A percentile compares a stretch with the other conserved stretches of the same genome.
Evolutionary conservation across 2,329 filamentous ascomycete genomes (phyloP).

Genomic region (Ilyonectria robusta): DNA sequence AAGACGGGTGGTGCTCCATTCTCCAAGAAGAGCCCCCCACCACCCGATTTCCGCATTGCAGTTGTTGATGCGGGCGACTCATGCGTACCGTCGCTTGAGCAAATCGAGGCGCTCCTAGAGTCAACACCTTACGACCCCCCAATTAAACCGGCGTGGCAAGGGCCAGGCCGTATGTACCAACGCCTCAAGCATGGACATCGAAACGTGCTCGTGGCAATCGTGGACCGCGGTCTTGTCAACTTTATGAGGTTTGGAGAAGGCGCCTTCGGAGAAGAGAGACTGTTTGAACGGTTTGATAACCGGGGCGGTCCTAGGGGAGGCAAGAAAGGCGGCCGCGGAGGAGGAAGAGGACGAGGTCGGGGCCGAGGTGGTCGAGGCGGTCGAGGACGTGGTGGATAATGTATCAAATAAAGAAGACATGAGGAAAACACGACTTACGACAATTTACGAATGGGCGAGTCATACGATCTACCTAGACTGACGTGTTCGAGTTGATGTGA

Average conservation of each 20-base stretch:
- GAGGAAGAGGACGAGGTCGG: slow-evolving; percentile 54
- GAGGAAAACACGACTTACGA: slow-evolving; percentile 29
- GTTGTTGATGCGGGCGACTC: slow-evolving; percentile 84
- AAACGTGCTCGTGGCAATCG: slow-evolving; percentile 88
- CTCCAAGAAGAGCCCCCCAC: slow-evolving; percentile 82
- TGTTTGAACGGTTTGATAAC: slow-evolving; percentile 73
- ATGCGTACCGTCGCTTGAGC: slow-evolving; percentile 78
- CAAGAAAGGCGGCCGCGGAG: slow-evolving; percentile 60
- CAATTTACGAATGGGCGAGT: slow-evolving; percentile 25
- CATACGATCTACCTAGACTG: neutral
- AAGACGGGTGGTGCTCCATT: slow-evolving; percentile 75
- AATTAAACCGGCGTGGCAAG: slow-evolving; percentile 47
- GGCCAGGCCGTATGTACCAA: slow-evolving; percentile 74
- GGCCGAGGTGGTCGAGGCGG: slow-evolving; percentile 47
- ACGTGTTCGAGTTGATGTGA: slow-evolving; percentile 12
- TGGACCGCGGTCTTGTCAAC: slow-evolving; percentile 91
- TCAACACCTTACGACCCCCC: slow-evolving; percentile 80
- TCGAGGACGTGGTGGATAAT: slow-evolving; percentile 44
- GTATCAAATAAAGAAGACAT: slow-evolving; percentile 34
- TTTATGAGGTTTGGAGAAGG: slow-evolving; percentile 87
- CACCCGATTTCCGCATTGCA: slow-evolving; percentile 87
- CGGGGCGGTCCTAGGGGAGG: slow-evolving; percentile 56
- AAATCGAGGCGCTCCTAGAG: slow-evolving; percentile 80
- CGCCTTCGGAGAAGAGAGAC: slow-evolving; percentile 81
- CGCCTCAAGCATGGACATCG: slow-evolving; percentile 87